Percentiles rank a stretch among this genome's conserved stretches.
Evolutionary conservation across 2,329 filamentous ascomycete species (phyloP).

Genomic region (Pyrenophora tritici-repentis): DNA sequence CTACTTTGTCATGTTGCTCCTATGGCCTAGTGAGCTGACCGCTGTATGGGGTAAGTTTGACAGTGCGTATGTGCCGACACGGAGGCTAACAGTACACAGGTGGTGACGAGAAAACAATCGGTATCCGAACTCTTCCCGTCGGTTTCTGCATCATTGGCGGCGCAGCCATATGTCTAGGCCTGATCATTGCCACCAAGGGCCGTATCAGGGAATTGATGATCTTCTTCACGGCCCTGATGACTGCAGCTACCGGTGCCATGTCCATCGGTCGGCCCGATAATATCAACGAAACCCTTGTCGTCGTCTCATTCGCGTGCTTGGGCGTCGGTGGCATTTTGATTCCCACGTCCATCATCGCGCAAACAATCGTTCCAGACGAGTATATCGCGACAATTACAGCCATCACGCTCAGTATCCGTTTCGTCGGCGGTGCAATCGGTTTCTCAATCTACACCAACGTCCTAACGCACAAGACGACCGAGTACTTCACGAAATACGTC

Average conservation of each 20-base stretch:
- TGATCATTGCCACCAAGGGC: slow-evolving; percentile 63
- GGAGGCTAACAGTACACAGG: slow-evolving; percentile 21
- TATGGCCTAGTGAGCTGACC: slow-evolving; percentile 43
- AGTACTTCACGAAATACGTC: slow-evolving; percentile 26
- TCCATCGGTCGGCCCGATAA: slow-evolving; percentile 59
- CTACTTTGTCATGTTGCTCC: slow-evolving; percentile 43
- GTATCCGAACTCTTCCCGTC: slow-evolving; percentile 68
- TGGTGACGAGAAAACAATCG: slow-evolving; percentile 66
- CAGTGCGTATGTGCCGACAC: too few relatives aligned
- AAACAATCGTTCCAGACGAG: slow-evolving; percentile 71
- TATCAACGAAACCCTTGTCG: slow-evolving; percentile 58
- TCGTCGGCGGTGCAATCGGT: slow-evolving; percentile 69
- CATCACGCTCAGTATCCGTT: slow-evolving; percentile 70
- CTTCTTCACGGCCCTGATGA: slow-evolving; percentile 66
- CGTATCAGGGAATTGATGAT: slow-evolving; percentile 66
- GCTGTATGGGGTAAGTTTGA: slow-evolving; percentile 38
- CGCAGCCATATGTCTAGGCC: slow-evolving; percentile 62
- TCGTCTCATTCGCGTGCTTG: slow-evolving; percentile 65
- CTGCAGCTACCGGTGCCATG: slow-evolving; percentile 64
- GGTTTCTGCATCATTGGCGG: slow-evolving; percentile 67
- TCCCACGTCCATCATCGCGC: slow-evolving; percentile 69
- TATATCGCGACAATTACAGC: slow-evolving; percentile 72
- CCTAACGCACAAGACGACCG: slow-evolving; percentile 34
- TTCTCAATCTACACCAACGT: slow-evolving; percentile 57
- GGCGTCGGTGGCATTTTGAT: slow-evolving; percentile 72